Base-by-base conservation (phyloP, 495 filamentous ascomycete genomes). In the Neurospora cerealis region DNA sequence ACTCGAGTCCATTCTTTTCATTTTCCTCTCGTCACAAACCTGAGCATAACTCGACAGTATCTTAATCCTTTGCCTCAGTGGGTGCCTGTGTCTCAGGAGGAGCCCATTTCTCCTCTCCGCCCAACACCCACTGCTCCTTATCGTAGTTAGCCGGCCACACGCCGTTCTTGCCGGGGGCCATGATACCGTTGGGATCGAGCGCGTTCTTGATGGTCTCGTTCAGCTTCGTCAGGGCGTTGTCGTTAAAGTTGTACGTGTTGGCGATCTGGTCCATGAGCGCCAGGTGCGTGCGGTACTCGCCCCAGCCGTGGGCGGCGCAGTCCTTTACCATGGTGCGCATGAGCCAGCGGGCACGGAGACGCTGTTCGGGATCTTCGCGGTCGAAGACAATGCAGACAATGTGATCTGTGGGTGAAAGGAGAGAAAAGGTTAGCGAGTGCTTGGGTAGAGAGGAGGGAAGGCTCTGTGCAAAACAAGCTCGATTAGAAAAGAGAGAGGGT, bases 261-360 rank as follows among this genome's bases (percentile, higher is more conserved):
- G 86, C 85, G 13, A 91, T 84, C 78, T 89, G 87, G 75, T 90
- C 85, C 83, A 86, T 78, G 62, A 89, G 80, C 38, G 84, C 80
- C 10, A 91, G 73, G 78, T 90, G 88, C 2, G 88, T 88, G 7
- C 88, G 80, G 73, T 89, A 89, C 74, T 90, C 88, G 24, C 88
- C 87, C 73, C 84, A 89, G 1, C 87, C 89, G 21, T 84, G 78
- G 11, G 74, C 78, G 5, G 87, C 87, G 7, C 83, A 82, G 24
- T 83, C 83, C 15, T 83, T 81, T 13, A 89, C 83, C 75, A 89
- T 79, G 21, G 84, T 82, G 15, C 84, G 79, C 76, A 88, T 72
- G 70, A 80, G 78, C 75, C 81, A 74, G 75, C 87, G 69, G 79
- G 81, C 75, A 21, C 72, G 78, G 79, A 81, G 74, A n/a, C 79